phyloP scores from a whole-genome alignment of 805 yeast genomes.

The Kuraishia floccosa region DNA sequence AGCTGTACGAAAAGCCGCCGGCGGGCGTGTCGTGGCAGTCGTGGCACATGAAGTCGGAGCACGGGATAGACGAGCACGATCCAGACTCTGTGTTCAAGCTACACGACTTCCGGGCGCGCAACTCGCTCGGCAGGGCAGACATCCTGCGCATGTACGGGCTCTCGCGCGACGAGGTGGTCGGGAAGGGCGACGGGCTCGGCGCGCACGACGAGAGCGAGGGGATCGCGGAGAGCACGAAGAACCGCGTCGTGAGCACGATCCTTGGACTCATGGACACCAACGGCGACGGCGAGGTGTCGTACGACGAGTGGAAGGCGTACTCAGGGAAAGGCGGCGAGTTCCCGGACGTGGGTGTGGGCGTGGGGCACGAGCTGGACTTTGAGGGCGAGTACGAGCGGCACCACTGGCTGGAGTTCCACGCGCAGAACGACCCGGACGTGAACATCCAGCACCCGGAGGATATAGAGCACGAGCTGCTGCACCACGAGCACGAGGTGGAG shows the following conservation, averaged over 20 bases:
- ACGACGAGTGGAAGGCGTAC: conserved; percentile 62
- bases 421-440: conserved; percentile 74
- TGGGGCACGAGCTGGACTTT: conserved; percentile 90
- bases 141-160: conserved; percentile 78
- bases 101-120: conserved; percentile 62
- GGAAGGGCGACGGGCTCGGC: conserved; percentile 88
- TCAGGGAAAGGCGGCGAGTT: conserved; percentile 53
- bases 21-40: conserved; percentile 57
- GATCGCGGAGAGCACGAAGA: conserved; percentile 42
- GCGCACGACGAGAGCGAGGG: conserved; percentile 54
- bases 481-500: conserved; percentile 79
- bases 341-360: conserved; percentile 90
- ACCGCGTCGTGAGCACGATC: conserved; percentile 43
- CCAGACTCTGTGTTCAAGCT: conserved; percentile 66
- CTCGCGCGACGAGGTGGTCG: conserved; percentile 58
- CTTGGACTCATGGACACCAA: conserved; percentile 54
- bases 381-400: conserved; percentile 91
- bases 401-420: conserved; percentile 81
- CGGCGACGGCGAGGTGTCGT: conserved; percentile 49
- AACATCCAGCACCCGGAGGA: conserved; percentile 77
- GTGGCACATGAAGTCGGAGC: conserved; percentile 91
- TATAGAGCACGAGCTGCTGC: conserved; percentile 75
- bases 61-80: conserved; percentile 63
- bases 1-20: conserved; percentile 3
- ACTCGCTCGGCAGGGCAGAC: conserved; percentile 45